phyloP scores from a whole-genome alignment of 768 basidiomycete species.

The Terana coerulea region DNA sequence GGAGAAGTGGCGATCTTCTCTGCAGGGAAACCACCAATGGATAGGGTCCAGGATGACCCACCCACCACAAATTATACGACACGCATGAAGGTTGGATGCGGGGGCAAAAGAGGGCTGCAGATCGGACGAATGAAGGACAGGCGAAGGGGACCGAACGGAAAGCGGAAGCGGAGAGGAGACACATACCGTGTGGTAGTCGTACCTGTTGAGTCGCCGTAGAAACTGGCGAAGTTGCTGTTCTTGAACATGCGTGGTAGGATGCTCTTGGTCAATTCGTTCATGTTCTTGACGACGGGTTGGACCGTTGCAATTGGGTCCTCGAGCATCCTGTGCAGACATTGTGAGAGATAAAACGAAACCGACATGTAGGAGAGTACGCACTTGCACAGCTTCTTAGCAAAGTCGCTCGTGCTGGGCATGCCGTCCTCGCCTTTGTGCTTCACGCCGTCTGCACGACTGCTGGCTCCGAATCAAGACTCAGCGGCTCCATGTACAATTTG shows the following conservation, averaged over 20 bases:
- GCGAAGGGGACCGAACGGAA: slow-evolving; percentile 1
- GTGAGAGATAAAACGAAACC: neutral
- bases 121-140: slow-evolving; percentile 7
- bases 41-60: too few relatives aligned
- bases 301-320: slow-evolving; percentile 77
- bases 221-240: slow-evolving; percentile 92
- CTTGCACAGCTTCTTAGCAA: slow-evolving; percentile 95
- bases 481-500: too few relatives aligned
- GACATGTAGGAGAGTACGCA: slow-evolving; percentile 30
- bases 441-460: too few relatives aligned
- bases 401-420: slow-evolving; percentile 88
- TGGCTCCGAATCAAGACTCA: too few relatives aligned
- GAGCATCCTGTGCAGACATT: slow-evolving; percentile 64
- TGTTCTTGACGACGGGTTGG: slow-evolving; percentile 84
- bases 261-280: slow-evolving; percentile 93
- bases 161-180: slow-evolving; percentile 4
- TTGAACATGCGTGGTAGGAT: slow-evolving; percentile 92
- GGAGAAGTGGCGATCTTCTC: too few relatives aligned
- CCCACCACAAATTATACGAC: too few relatives aligned
- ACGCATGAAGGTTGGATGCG: neutral
- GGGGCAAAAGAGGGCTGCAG: slow-evolving; percentile 4
- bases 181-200: slow-evolving; percentile 87
- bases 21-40: too few relatives aligned
- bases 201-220: slow-evolving; percentile 92
- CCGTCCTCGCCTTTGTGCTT: slow-evolving; percentile 54